Conservation (phyloP, 805 yeast genomes). For the Kuraishia hungarica region DNA sequence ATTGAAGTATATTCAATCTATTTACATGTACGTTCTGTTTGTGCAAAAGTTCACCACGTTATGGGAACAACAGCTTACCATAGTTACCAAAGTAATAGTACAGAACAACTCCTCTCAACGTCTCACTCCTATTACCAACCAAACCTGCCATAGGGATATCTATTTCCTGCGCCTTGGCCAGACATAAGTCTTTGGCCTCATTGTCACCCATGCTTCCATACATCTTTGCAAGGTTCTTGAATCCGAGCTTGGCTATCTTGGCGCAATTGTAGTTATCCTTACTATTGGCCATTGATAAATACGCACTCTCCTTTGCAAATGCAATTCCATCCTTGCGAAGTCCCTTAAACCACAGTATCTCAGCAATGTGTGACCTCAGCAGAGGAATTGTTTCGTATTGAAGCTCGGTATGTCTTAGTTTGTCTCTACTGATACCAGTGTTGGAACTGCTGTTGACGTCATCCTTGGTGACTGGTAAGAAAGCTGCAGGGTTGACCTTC, state of each 20-base stretch:
- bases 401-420: constrained; percentile 9
- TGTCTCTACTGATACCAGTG: background rate
- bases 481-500: background rate
- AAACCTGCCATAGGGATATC: constrained; percentile 23
- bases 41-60: constrained; percentile 1
- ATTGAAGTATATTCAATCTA: background rate
- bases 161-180: constrained; percentile 14
- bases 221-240: constrained; percentile 26
- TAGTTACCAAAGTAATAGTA: constrained; percentile 25
- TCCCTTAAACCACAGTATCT: constrained; percentile 29
- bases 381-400: constrained; percentile 25
- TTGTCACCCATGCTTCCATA: constrained; percentile 19
- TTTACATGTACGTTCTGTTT: constrained; percentile 7
- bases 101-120: constrained; percentile 23
- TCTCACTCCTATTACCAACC: constrained; percentile 3
- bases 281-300: constrained; percentile 20
- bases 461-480: constrained; percentile 2
- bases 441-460: constrained; percentile 2
- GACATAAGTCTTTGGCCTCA: constrained; percentile 18
- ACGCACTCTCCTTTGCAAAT: constrained; percentile 30
- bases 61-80: constrained; percentile 25
- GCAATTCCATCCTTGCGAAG: constrained; percentile 25
- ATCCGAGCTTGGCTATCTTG: constrained; percentile 26
- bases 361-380: constrained; percentile 32
- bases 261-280: constrained; percentile 27